phyloP scores from a whole-genome alignment of 768 basidiomycete species.

The Coprinopsis cinerea region DNA sequence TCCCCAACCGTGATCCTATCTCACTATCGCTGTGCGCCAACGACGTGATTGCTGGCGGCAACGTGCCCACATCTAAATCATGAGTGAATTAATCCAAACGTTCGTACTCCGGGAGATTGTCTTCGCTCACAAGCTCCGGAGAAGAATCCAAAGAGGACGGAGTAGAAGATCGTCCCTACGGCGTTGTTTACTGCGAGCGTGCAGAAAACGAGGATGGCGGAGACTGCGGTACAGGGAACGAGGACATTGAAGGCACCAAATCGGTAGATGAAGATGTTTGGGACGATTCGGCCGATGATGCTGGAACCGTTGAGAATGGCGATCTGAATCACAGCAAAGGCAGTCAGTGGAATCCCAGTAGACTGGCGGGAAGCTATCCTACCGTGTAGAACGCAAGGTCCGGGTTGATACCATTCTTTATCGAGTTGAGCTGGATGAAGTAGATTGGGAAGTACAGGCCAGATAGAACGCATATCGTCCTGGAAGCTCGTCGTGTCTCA shows the following conservation, averaged over 20 bases:
- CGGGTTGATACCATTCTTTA: constrained; percentile 37
- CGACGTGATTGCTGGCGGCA: constrained; percentile 37
- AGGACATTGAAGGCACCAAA: constrained; percentile 38
- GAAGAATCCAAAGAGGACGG: constrained; percentile 42
- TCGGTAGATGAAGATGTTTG: constrained; percentile 34
- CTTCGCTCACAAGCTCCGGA: constrained; percentile 36
- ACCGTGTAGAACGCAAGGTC: constrained; percentile 56
- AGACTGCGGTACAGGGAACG: constrained; percentile 25
- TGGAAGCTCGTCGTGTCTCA: constrained; percentile 9
- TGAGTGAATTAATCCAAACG: constrained; percentile 2
- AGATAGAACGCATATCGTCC: constrained; percentile 27
- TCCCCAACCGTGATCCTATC: constrained; percentile 50
- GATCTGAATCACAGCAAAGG: constrained; percentile 25
- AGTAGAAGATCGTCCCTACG: constrained; percentile 32
- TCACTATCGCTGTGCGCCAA: constrained; percentile 41
- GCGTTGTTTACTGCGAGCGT: constrained; percentile 33
- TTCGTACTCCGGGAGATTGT: background rate
- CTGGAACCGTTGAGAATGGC: constrained; percentile 47
- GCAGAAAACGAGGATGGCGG: constrained; percentile 35
- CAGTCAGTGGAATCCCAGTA: background rate
- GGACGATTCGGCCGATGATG: constrained; percentile 40
- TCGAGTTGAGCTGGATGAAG: constrained; percentile 50
- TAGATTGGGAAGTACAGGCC: constrained; percentile 48
- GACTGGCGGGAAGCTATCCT: constrained; percentile 5
- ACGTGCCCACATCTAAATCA: constrained; percentile 32